Conservation (phyloP, 2,329 filamentous ascomycete genomes). For the Diatrype stigma region DNA sequence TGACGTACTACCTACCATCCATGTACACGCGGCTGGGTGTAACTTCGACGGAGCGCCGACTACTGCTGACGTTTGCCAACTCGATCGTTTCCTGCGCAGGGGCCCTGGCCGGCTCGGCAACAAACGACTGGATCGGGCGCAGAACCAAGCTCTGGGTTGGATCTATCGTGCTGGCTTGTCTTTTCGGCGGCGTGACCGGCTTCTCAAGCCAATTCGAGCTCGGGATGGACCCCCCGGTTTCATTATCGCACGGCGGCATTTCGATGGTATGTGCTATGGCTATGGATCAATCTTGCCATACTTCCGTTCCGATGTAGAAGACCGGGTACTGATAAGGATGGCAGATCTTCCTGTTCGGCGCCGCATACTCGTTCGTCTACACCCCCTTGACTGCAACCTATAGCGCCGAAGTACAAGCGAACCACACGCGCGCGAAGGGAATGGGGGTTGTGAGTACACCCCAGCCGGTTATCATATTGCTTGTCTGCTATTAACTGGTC, state of each 20-base stretch:
- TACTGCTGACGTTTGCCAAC: slow-evolving; percentile 5
- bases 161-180: slow-evolving; percentile 10
- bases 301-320: neutral
- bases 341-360: slow-evolving; percentile 12
- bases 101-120: slow-evolving; percentile 25
- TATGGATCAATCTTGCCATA: neutral
- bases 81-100: slow-evolving; percentile 8
- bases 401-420: slow-evolving; percentile 11
- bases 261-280: slow-evolving; percentile 18
- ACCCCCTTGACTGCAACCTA: slow-evolving; percentile 13
- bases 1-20: slow-evolving; percentile 12
- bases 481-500: neutral
- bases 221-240: neutral
- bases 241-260: slow-evolving; percentile 9
- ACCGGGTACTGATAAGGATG: too few species aligned
- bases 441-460: slow-evolving; percentile 26
- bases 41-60: slow-evolving; percentile 9
- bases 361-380: slow-evolving; percentile 12
- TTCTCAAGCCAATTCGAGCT: slow-evolving; percentile 20
- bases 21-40: slow-evolving; percentile 13
- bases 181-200: slow-evolving; percentile 11
- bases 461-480: neutral
- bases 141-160: slow-evolving; percentile 14
- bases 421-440: slow-evolving; percentile 7
- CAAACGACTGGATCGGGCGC: slow-evolving; percentile 26